These are phyloP conservation scores for Fusarium camptoceras DNA, from an alignment of 2,329 filamentous ascomycete genomes.

Conservation along the genomic window DNA sequence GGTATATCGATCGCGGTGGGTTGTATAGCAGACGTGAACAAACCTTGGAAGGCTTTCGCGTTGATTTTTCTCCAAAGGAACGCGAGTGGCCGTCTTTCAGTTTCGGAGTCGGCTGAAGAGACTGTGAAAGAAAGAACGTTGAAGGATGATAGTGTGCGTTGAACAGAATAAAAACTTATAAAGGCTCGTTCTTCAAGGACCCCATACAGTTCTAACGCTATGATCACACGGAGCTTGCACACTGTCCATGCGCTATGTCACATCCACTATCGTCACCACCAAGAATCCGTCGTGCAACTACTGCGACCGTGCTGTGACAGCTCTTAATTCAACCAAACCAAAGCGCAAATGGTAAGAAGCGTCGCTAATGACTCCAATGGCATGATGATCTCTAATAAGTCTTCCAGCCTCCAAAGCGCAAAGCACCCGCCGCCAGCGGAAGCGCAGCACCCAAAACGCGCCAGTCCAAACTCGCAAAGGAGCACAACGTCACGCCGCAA, in stretches of 20 bases:
- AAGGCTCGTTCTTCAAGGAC: constrained; percentile 11
- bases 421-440: constrained; percentile 51
- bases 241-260: constrained; percentile 27
- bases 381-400: neutral
- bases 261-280: constrained; percentile 23
- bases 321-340: neutral
- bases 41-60: constrained; percentile 34
- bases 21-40: constrained; percentile 20
- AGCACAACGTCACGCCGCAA: constrained; percentile 84
- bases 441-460: constrained; percentile 58
- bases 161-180: constrained; percentile 26
- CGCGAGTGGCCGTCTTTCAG: constrained; percentile 7
- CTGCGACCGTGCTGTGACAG: constrained; percentile 19
- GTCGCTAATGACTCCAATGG: accelerated
- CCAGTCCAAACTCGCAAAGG: constrained; percentile 89
- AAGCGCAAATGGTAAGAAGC: constrained; percentile 35
- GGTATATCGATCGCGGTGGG: neutral
- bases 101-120: neutral
- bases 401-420: constrained; percentile 65
- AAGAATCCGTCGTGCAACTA: constrained; percentile 31
- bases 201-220: constrained; percentile 26
- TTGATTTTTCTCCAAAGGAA: constrained; percentile 22
- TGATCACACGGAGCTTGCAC: accelerated
- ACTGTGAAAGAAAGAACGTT: constrained; percentile 10
- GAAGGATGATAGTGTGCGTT: neutral